phyloP scores from a whole-genome alignment of 2,329 filamentous ascomycete genomes.

The Macrophomina tecta region DNA sequence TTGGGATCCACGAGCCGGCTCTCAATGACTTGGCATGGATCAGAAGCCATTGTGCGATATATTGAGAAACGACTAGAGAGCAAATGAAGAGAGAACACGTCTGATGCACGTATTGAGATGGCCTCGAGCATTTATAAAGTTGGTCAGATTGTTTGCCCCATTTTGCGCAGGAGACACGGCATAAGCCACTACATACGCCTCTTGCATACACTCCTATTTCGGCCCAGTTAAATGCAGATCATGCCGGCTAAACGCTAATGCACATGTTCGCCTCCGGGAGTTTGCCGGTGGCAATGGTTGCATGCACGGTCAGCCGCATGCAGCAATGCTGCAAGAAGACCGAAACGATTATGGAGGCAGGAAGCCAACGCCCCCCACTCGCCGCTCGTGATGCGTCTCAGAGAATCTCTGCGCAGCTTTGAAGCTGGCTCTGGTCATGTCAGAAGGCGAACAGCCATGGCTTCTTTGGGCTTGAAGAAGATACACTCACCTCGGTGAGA shows the following conservation, averaged over 20 bases:
- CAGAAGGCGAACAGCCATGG: background rate
- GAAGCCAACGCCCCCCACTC: too few species aligned
- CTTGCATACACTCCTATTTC: background rate
- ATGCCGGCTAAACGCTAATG: background rate
- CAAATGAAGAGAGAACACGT: background rate
- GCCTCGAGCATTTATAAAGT: background rate
- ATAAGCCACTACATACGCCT: background rate
- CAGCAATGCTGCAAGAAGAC: background rate
- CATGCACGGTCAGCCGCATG: too few species aligned
- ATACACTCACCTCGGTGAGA: background rate
- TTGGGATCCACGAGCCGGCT: background rate
- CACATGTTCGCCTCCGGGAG: too few species aligned
- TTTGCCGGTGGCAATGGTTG: too few species aligned
- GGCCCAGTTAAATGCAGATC: background rate
- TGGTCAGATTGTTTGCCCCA: too few species aligned
- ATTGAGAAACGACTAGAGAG: background rate
- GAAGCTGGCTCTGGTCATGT: background rate
- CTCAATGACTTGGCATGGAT: background rate
- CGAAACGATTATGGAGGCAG: background rate
- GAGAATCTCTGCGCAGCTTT: background rate
- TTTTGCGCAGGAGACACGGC: too few species aligned
- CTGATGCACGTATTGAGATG: background rate
- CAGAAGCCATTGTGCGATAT: background rate
- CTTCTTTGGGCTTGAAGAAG: background rate
- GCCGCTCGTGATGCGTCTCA: background rate